Evolutionary conservation across 768 basidiomycete genomes (phyloP), one percentile per base, ranked within the genome.

Genomic region (Paxillus rubicundulus): DNA sequence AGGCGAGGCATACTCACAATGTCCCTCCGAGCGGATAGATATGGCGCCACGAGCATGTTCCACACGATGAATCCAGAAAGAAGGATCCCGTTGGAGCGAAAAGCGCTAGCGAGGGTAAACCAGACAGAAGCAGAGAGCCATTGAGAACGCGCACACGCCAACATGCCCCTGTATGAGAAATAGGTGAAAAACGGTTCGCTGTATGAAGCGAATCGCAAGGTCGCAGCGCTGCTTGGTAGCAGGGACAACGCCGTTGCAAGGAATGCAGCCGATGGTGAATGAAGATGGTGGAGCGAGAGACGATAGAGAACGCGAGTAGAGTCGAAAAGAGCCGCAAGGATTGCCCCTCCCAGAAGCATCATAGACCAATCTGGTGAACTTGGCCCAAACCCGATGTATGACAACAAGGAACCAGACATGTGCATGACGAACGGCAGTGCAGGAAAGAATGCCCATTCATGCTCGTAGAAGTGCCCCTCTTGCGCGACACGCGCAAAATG

Each of bases 401-500:
- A 61, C 36, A 72, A 58, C 13, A 71, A 36, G 27, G 47, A 13
- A 7, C 61, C 65, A n/a, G 61, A 70, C 42, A 60, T 12, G 2
- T 78, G 74, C 68, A 92, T 77, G 45, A 88, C 45, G 10, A 72
- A 61, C 3, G 89, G 80, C 21, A 81, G 68, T 5, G 81, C 90
- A 2, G 91, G 88, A 55, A 92, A 79, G 68, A 92, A 98, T 0
- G 96, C 96, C 80, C 89, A 89, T 57, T 90, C 77, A 60, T 96
- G 80, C 64, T 98, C 96, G 64, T 82, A 84, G 1, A 56, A 54
- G 58, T 86, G 79, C 9, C 81, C 78, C 10, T 78, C 53, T 24
- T 74, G 61, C 0, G 92, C 89, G 48, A 92, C 81, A 60, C 80
- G 77, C 6, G 74, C 59, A 67, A 93, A 98, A 69, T 97, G 87